Base-by-base conservation (phyloP, 805 yeast species). In the Zygotorulaspora sp. region DNA sequence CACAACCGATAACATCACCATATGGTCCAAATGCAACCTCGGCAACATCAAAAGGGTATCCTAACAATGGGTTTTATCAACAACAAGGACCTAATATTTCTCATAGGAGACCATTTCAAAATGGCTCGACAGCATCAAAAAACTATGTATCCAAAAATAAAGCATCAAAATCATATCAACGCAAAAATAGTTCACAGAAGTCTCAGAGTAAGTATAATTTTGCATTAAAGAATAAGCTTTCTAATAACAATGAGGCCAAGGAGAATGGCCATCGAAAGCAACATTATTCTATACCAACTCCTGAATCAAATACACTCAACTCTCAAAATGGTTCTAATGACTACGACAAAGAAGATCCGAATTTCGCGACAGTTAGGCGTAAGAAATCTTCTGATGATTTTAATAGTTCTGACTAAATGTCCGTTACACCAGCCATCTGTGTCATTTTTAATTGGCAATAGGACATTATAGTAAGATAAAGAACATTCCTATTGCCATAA, bases 141-240 rank as follows among this genome's bases (percentile, higher is more conserved):
- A 44, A 29, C 25, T 36, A 30, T 26, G 33, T 32, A n/a, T n/a
- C 43, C 14, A 49, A 47, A 30, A 31, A 36, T 26, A 47, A 43
- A 29, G 35, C 49, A 28, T 33, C 44, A 10, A 49, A 51, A 28
- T 41, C 53, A 7, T 23, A 32, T 11, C 46, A 47, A 19, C 52
- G 40, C 16, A 40, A 37, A 33, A 32, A 41, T 11, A 42, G 28
- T 24, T 24, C 45, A 18, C 44, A 43, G 19, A 45, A 36, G 15
- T 41, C 38, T 16, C 35, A 28, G 15, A 17, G 9, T 21, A 32
- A 32, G 31, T 27, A 13, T 14, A 28, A 32, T 27, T 25, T 36
- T 11, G 12, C 20, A 10, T 11, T 20, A 20, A 34, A 34, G 12
- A 17, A 30, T 16, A 44, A 35, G 24, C 18, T 29, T 8, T 37